Evolutionary conservation across 768 basidiomycete genomes (phyloP), one percentile per base, ranked within the genome.

Genomic region (Pleurotus djamor): DNA sequence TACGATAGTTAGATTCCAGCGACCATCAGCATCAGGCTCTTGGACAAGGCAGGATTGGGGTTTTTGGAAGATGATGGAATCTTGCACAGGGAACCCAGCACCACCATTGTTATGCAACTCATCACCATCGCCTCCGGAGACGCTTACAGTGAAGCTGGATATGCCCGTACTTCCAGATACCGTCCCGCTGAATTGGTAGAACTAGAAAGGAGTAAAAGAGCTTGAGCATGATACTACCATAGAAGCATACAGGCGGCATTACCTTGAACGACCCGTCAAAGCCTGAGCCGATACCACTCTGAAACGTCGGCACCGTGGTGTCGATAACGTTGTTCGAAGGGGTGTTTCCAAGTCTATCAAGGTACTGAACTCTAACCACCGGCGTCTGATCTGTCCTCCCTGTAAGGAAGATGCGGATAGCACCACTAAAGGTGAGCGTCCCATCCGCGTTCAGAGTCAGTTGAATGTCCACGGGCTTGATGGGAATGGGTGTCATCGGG

Each of bases 381-480:
- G 32, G 48, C 12, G 16, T 33, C 32, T 49, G 17, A 16, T 49
- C 48, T 2, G 8, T 17, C 48, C 48, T 9, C 16, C 48, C 48
- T 3, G 48, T 49, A 12, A 49, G 32, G 10, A 21, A 17, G 10
- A 49, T 17, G 48, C 48, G 48, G 10, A 49, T 49, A 33, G 9
- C 17, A 9, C 48, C 48, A 2, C 12, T 21, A 17, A 49, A 49
- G 10, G 32, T 3, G 9, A 49, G 8, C 10, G 48, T 21, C 9
- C 48, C 32, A 16, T 49, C 32, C 16, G 48, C 17, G 17, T 17
- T 33, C 17, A 49, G 16, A 49, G 17, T 49, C 17, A 49, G 16
- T 21, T 17, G 32, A 21, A 49, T 17, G 70, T 7, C 73, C 9
- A 21, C 16, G 10, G 48, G 48, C 16, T 49, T 49, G 16, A 49